Evolutionary conservation across 805 yeast species (phyloP), one percentile per base, ranked within the genome.

Genomic region (Pichia occidentalis): DNA sequence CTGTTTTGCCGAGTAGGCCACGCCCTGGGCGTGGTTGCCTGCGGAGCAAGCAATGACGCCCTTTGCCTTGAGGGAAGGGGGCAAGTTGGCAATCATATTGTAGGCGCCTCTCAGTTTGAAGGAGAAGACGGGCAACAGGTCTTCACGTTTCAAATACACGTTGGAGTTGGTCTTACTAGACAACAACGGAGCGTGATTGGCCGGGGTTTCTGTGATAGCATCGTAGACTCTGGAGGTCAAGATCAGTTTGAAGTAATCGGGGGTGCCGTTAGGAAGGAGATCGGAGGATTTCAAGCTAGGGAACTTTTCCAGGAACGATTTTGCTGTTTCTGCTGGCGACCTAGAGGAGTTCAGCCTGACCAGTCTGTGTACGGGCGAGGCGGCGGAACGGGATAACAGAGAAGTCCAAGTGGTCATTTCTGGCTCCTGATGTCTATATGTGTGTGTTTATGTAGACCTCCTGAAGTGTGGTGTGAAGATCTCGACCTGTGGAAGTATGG

Each of bases 11-110:
- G 95, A 82, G 57, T 63, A 90, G 0, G 98, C 98, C 11, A 92
- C 97, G 49, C 99, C 99, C 59, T 92, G 99, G 1, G 99, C 99
- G 53, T 92, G 99, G 61, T 92, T 92, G 24, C 99, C 99, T 4
- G 99, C 99, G 22, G 97, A 86, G 54, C 97, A 92, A 0, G 97
- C 97, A 56, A 94, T 83, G 39, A 92, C 97, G 51, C 99, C 99
- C 34, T 72, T 68, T 58, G 85, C 51, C 46, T 80, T 71, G 50
- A 79, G 67, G 32, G 71, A 75, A n/a, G 73, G 63, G 37, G 78
- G 76, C 34, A 92, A 63, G 52, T 90, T 85, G 24, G 97, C 94
- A 51, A 92, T 83, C 95, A 86, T 87, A 60, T 92, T 92, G 63
- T 88, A 86, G 13, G 98, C 99, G 42, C 99, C 99, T 59, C 99